Percentiles rank a stretch among this genome's conserved stretches.
These are phyloP conservation scores for Cryptomeria japonica DNA, from an alignment of 75 land plant species.

Conservation along the genomic window DNA sequence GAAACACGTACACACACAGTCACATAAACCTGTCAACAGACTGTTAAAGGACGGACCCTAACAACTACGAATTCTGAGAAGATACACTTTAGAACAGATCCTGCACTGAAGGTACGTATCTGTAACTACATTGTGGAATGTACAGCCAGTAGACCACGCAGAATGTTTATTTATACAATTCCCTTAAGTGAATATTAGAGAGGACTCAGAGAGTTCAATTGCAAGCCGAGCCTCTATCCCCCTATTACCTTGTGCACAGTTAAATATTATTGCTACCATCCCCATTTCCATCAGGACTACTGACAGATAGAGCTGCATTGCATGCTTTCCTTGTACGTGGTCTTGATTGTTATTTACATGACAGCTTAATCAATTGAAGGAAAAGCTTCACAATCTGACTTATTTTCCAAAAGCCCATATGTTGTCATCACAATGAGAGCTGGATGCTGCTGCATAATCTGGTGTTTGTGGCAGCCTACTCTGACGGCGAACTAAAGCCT, in stretches of 20 bases:
- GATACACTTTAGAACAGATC: slow-evolving; percentile 7
- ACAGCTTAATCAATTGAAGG: background rate
- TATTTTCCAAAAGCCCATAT: slow-evolving; percentile 5
- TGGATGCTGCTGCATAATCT: slow-evolving; percentile 13
- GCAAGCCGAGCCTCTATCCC: background rate
- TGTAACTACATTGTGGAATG: background rate
- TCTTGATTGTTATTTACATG: background rate
- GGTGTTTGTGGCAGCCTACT: background rate
- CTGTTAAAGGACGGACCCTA: background rate
- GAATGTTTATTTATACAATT: slow-evolving; percentile 3
- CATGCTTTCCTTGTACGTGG: background rate
- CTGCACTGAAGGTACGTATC: slow-evolving; percentile 2
- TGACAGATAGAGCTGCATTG: background rate
- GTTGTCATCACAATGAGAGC: slow-evolving; percentile 6
- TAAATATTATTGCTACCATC: background rate
- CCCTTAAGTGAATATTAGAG: background rate
- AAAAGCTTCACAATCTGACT: background rate
- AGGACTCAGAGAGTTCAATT: background rate
- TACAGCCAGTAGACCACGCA: background rate
- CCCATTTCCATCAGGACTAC: background rate
- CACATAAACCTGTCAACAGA: background rate
- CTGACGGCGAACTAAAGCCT: background rate
- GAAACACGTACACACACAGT: background rate
- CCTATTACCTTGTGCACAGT: background rate
- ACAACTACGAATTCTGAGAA: background rate